Evolutionary conservation across 2,329 filamentous ascomycete genomes (phyloP).

Genomic region (Fusarium anthophilum): DNA sequence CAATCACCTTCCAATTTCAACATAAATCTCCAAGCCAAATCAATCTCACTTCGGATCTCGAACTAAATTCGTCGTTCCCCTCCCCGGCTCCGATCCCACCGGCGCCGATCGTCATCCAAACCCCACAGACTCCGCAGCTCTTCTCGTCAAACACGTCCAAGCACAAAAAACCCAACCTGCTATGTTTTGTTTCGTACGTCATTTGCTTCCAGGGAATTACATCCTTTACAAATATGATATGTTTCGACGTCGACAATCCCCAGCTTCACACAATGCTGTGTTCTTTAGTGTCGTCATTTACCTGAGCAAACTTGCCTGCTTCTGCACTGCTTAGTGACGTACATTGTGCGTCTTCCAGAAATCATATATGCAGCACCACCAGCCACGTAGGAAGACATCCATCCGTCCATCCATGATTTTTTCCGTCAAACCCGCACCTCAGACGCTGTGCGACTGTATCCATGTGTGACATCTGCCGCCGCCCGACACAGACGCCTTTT

Average conservation of each 20-base stretch:
- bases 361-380: slow-evolving; percentile 15
- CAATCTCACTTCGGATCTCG: slow-evolving; percentile 7
- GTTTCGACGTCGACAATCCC: neutral
- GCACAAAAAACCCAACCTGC: neutral
- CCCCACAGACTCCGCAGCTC: slow-evolving; percentile 26
- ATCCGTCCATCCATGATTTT: slow-evolving; percentile 10
- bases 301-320: neutral
- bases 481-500: slow-evolving; percentile 13
- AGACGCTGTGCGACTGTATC: neutral
- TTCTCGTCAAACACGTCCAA: neutral
- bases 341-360: slow-evolving; percentile 8
- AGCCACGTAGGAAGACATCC: slow-evolving; percentile 24
- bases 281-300: neutral
- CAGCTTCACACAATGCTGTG: neutral
- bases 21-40: neutral
- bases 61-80: slow-evolving; percentile 19
- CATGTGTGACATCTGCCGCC: neutral
- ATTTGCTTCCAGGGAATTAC: neutral
- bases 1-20: slow-evolving; percentile 2
- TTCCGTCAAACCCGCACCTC: slow-evolving; percentile 12
- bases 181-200: slow-evolving; percentile 29
- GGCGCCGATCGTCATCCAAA: slow-evolving; percentile 30
- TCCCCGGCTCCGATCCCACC: slow-evolving; percentile 31
- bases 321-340: slow-evolving; percentile 19
- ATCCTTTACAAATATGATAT: neutral